Base-by-base conservation (phyloP, 441 rosid genomes). In the Daphne laureola region DNA sequence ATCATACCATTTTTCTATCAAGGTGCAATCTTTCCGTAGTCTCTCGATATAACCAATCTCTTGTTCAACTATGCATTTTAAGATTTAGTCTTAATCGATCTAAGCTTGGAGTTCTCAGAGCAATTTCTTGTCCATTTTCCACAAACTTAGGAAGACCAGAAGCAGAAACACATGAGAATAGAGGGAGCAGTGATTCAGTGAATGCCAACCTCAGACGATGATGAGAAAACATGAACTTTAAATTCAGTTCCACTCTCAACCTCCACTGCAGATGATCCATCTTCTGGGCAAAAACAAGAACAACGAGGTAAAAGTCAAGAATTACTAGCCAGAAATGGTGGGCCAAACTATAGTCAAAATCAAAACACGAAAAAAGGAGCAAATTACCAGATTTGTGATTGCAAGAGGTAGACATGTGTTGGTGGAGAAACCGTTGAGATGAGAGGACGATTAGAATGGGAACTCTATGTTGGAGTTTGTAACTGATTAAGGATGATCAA, bases 141-240 rank as follows among this genome's bases (percentile, higher is more conserved):
- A 25, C 9, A 38, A 46, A 35, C 8, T 12, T 43, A 51, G 8
- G 31, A 31, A 46, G n/a, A 51, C 16, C 17, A 43, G 31, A 18
- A 21, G 38, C 11, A 48, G 9, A 50, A 60, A 9, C 8, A 44
- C 8, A 8, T 5, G 14, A 53, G 5, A 18, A 17, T 26, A 47
- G 0, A 9, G 3, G 12, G 43, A 45, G 43, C 41, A 8, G 12
- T 42, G 67, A 38, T 51, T 41, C 41, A 8, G 12, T 42, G 67
- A 38, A 53, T 41, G 60, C 65, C 65, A 25, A 84, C 91, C 83
- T 84, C 91, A 5, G 77, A 70, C 41, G 87, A 77, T 23, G 90
- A 80, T 16, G 72, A 73, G 71, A 78, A 84, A 41, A 84, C 83
- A 16, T 67, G 81, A 72, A 71, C 85, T 66, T 78, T 77, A 16